These are phyloP conservation scores for Spathaspora arborariae DNA, from an alignment of 805 yeast genomes.

Conservation along the genomic window DNA sequence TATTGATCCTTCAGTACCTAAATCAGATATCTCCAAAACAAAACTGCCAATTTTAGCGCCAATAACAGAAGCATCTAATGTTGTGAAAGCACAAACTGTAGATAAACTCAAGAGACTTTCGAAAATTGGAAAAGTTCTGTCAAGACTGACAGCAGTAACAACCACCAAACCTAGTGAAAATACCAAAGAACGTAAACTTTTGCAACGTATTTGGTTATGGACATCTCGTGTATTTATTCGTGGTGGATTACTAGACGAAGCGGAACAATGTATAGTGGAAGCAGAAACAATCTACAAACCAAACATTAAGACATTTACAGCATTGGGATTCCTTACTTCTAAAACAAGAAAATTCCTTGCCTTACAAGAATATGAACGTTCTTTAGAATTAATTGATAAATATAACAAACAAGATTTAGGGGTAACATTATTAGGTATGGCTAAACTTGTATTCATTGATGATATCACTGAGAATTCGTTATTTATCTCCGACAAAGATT, in stretches of 20 bases:
- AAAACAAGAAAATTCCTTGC: slow-evolving; percentile 45
- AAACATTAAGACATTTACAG: slow-evolving; percentile 46
- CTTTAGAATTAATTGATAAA: slow-evolving; percentile 41
- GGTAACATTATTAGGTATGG: slow-evolving; percentile 52
- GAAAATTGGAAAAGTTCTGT: not conserved
- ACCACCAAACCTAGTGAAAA: not conserved
- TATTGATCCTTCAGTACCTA: slow-evolving; percentile 24
- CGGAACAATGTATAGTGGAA: slow-evolving; percentile 69
- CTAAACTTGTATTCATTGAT: slow-evolving; percentile 46
- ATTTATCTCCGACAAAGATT: slow-evolving; percentile 55
- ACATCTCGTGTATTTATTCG: slow-evolving; percentile 61
- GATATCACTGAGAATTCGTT: slow-evolving; percentile 27
- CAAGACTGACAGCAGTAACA: not conserved
- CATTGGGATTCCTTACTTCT: slow-evolving; percentile 45
- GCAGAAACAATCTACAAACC: slow-evolving; percentile 51
- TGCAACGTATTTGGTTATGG: slow-evolving; percentile 74
- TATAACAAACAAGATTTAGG: slow-evolving; percentile 37
- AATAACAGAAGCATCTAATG: not conserved
- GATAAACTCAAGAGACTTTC: slow-evolving; percentile 7
- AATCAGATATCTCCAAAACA: not conserved
- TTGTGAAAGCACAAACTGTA: slow-evolving; percentile 2
- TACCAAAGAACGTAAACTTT: slow-evolving; percentile 29
- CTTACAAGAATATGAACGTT: slow-evolving; percentile 60
- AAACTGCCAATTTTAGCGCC: not conserved
- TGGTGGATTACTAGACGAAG: slow-evolving; percentile 52